Base-by-base conservation (phyloP, 805 yeast genomes). In the Grigorovia jiainica region DNA sequence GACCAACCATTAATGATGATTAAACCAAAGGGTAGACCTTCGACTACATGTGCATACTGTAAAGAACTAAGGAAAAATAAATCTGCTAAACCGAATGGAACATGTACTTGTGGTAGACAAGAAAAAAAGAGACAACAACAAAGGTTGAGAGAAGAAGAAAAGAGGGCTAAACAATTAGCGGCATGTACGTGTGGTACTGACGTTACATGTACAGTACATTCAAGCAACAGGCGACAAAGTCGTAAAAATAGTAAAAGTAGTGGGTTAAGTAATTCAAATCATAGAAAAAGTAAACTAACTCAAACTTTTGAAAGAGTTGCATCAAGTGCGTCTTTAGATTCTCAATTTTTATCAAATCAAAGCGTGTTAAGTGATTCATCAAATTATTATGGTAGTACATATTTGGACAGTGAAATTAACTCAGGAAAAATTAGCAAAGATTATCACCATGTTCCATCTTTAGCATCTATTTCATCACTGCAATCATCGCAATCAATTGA, bases 1-100 rank as follows among this genome's bases (percentile, higher is more conserved):
- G 95, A 92, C 51, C 86, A 85, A 55, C 94, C 95, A 4, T 67
- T 92, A 51, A 81, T 84, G 58, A 82, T 82, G 84, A 90, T 92
- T 60, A 92, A 92, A 58, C 96, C 95, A 15, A 92, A 92, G 58
- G 98, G 98, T 3, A 71, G 98, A 43, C 98, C 98, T 1, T 79
- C 95, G 0, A 80, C 95, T 1, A 95, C 87, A 55, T 90, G 97
- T 56, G 69, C 73, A 31, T 94, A 84, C 57, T 90, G 95, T 58
- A 78, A 87, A 47, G 86, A 81, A 43, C 74, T 79, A 50, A 67
- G 95, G 30, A 79, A 78, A 55, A 56, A 69, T 46, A 81, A 79
- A 51, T 78, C 80, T 52, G 66, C 77, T 2, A 92, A 84, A 57
- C 65, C 72, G 0, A 54, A 66, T 1, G 55, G 53, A 13, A 40